phyloP scores from a whole-genome alignment of 495 filamentous ascomycete species.

The Choiromyces venosus region DNA sequence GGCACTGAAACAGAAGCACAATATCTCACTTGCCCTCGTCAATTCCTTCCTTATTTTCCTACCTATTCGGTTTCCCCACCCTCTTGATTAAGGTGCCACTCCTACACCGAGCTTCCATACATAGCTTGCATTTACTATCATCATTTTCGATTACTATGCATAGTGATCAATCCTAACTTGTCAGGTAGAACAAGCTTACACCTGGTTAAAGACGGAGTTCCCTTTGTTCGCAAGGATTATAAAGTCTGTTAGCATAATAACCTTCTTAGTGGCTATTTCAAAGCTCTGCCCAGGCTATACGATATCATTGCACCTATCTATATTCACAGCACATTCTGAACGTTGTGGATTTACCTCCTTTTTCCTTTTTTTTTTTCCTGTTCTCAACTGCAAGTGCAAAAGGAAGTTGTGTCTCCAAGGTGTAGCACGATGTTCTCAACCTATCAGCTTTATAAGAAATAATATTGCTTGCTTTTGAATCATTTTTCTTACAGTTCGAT shows the following conservation, averaged over 20 bases:
- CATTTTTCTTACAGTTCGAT: not conserved
- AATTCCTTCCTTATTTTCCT: not conserved
- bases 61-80: not conserved
- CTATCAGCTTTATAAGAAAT: not conserved
- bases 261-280: not conserved
- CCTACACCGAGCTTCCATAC: not conserved
- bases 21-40: not conserved
- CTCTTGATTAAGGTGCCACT: not conserved
- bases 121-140: not conserved
- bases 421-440: not conserved
- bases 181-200: not conserved
- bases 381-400: not conserved
- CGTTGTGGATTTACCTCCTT: not conserved
- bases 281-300: not conserved
- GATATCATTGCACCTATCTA: not conserved
- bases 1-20: not conserved
- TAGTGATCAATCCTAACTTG: not conserved
- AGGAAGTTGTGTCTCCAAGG: not conserved
- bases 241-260: not conserved
- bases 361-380: not conserved
- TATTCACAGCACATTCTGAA: not conserved
- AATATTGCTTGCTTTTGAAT: not conserved
- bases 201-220: not conserved
- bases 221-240: not conserved
- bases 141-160: not conserved